phyloP scores from a whole-genome alignment of 495 filamentous ascomycete species.

The Poronia punctata region DNA sequence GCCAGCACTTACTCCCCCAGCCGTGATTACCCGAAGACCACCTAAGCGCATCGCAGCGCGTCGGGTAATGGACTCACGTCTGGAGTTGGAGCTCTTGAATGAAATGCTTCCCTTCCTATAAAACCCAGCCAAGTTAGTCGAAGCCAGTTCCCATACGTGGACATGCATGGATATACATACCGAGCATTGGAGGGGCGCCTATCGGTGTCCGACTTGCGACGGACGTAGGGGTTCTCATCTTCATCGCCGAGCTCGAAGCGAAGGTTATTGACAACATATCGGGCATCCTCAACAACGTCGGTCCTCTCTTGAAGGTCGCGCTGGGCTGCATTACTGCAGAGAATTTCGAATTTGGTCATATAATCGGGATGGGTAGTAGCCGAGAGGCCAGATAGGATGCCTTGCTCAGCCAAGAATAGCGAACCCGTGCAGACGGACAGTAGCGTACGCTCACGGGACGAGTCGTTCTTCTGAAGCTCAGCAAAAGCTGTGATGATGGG shows the following conservation, averaged over 20 bases:
- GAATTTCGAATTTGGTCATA: slow-evolving; percentile 57
- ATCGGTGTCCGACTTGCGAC: slow-evolving; percentile 55
- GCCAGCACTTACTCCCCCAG: slow-evolving; percentile 67
- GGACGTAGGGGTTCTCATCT: slow-evolving; percentile 67
- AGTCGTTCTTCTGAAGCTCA: slow-evolving; percentile 60
- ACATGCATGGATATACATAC: slow-evolving; percentile 24
- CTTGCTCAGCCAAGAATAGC: slow-evolving; percentile 63
- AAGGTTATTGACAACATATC: slow-evolving; percentile 75
- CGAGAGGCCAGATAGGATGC: slow-evolving; percentile 63
- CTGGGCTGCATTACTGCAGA: slow-evolving; percentile 59
- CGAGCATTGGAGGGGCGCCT: slow-evolving; percentile 55
- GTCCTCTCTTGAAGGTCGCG: slow-evolving; percentile 52
- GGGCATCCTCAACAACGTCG: slow-evolving; percentile 65
- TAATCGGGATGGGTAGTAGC: slow-evolving; percentile 63
- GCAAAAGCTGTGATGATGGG: slow-evolving; percentile 57
- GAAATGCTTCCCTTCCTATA: slow-evolving; percentile 62
- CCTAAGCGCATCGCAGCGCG: slow-evolving; percentile 58
- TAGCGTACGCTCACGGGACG: slow-evolving; percentile 62
- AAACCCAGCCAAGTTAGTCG: slow-evolving; percentile 7
- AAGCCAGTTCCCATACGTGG: neutral
- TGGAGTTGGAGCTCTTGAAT: slow-evolving; percentile 55
- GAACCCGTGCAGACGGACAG: slow-evolving; percentile 71
- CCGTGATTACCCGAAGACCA: slow-evolving; percentile 68
- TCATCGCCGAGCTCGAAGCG: slow-evolving; percentile 68
- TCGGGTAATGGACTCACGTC: slow-evolving; percentile 61